Percentiles rank a stretch among this genome's conserved stretches.
Evolutionary conservation across 768 basidiomycete species (phyloP).

Genomic region (Psilocybe subaeruginosa): DNA sequence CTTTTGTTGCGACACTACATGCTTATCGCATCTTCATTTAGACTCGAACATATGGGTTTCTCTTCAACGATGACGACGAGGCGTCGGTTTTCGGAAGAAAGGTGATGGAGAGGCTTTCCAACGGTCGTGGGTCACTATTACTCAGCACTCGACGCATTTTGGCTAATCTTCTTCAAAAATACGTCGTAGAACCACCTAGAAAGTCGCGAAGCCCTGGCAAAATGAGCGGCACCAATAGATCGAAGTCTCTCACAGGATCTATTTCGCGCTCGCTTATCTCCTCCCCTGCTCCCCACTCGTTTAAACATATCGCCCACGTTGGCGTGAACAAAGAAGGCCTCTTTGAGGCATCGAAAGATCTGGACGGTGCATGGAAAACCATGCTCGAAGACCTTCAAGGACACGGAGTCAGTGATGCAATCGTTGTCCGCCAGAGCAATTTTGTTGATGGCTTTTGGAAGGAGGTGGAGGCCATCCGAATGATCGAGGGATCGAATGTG

Average conservation of each 20-base stretch:
- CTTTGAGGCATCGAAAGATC: constrained; percentile 55
- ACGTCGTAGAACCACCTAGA: constrained; percentile 23
- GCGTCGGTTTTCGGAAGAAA: constrained; percentile 42
- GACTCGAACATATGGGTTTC: constrained; percentile 56
- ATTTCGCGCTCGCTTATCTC: constrained; percentile 55
- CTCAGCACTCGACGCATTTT: constrained; percentile 6
- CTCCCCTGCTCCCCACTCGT: constrained; percentile 58
- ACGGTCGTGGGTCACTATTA: constrained; percentile 25
- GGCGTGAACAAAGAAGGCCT: constrained; percentile 53
- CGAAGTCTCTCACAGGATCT: constrained; percentile 23
- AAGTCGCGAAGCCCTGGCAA: constrained; percentile 28
- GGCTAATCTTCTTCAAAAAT: constrained; percentile 13
- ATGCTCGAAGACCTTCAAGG: constrained; percentile 40
- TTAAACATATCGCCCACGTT: constrained; percentile 69
- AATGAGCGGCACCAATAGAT: constrained; percentile 40
- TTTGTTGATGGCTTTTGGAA: constrained; percentile 37
- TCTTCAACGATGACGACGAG: constrained; percentile 54
- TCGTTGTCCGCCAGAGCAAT: constrained; percentile 29
- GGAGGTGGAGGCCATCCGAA: constrained; percentile 28
- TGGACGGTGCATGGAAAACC: constrained; percentile 56
- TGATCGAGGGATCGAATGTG: constrained; percentile 17
- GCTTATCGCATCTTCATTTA: constrained; percentile 50
- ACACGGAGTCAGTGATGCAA: constrained; percentile 27
- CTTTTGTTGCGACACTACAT: constrained; percentile 15
- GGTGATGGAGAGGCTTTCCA: constrained; percentile 35